phyloP scores from a whole-genome alignment of 495 filamentous ascomycete genomes.

The Talaromyces nanjingensis region DNA sequence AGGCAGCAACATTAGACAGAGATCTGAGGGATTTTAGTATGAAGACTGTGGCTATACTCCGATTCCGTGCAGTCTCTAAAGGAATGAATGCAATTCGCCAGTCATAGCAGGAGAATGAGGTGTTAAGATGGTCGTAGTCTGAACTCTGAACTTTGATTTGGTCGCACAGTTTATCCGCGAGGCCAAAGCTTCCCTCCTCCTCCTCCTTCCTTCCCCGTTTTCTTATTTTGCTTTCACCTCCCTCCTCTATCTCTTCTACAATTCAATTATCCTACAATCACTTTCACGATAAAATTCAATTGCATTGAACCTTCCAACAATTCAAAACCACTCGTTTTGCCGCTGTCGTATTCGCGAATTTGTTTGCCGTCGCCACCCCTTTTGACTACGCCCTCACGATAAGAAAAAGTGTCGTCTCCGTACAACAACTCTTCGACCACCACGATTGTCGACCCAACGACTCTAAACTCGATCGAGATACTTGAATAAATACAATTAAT shows the following conservation, averaged over 20 bases:
- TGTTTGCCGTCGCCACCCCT: neutral
- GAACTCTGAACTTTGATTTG: too few relatives aligned
- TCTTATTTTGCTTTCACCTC: neutral
- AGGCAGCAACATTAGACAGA: neutral
- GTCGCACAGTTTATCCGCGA: neutral
- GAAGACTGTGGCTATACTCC: neutral
- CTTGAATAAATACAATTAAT: neutral
- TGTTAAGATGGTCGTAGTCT: too few relatives aligned
- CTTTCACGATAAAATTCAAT: neutral
- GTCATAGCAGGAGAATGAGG: too few relatives aligned
- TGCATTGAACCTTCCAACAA: neutral
- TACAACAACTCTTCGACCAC: neutral
- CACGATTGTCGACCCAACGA: neutral
- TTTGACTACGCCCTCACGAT: neutral
- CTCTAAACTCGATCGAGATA: neutral
- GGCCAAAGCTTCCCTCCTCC: neutral
- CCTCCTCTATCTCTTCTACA: neutral
- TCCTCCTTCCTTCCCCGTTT: neutral
- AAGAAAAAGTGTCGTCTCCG: neutral
- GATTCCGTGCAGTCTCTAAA: too few relatives aligned
- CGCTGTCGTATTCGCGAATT: neutral
- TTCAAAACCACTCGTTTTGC: neutral
- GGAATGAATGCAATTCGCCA: too few relatives aligned
- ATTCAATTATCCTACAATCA: neutral
- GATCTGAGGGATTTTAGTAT: neutral